Evolutionary conservation across 2,329 filamentous ascomycete species (phyloP), one percentile per base, ranked within the genome.

Genomic region (Penicillium sp.): DNA sequence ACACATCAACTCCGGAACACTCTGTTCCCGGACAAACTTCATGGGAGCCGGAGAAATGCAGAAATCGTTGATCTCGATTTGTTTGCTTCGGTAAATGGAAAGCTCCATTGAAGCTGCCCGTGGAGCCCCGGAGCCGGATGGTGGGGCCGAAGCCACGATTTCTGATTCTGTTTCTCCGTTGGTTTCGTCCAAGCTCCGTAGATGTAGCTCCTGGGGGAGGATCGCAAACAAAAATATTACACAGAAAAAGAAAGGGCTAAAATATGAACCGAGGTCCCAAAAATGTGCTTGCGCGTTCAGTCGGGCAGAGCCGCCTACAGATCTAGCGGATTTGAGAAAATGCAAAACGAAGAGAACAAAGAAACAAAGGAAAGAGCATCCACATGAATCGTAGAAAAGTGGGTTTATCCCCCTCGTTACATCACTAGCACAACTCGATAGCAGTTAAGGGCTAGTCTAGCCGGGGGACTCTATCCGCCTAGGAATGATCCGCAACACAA

Each of bases 111-210:
- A 21, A 22, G 19, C 19, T 42, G 31, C 31, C 27, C 42, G 44
- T 49, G 37, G 50, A 51, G 52, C 31, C 49, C 44, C 58, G 58
- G 52, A 58, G 39, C 54, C 69, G 69, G 69, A 64, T 68, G 66
- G 69, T 68, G 69, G 69, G 68, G 68, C 69, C 68, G 66, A 56
- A 45, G n/a, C 52, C 54, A 37, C 33, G 54, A 54, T 52, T 56
- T 49, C 27, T 52, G 42, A 14, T 49, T 51, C 22, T 35, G 45
- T 37, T 21, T 21, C 33, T 16, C 14, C 21, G 26, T 35, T n/a
- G 19, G 52, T 33, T 48, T 13, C 16, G 21, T n/a, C 7, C n/a
- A 24, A 39, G 44, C 21, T 33, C 31, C 31, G 27, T n/a, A 35
- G 42, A 46, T 33, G 31, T 46, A 42, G 39, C 27, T 42, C 27